Conservation (phyloP, 495 filamentous ascomycete species). For the Astrothelium macrocarpum region DNA sequence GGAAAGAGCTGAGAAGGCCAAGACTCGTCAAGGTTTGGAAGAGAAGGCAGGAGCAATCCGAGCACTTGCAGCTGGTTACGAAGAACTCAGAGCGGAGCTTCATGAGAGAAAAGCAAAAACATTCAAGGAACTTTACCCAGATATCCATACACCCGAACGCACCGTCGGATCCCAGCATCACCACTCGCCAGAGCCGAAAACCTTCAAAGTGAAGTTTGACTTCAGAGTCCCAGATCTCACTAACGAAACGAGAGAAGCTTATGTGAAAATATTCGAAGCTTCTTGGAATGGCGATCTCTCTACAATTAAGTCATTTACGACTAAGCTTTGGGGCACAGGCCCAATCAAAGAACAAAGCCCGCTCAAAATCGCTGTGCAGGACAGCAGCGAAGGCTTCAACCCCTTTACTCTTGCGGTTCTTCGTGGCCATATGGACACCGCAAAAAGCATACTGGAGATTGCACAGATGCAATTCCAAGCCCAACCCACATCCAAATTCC, state of each 20-base stretch:
- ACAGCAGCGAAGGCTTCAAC: constrained; percentile 33
- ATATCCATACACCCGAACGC: constrained; percentile 20
- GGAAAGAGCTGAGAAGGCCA: constrained; percentile 22
- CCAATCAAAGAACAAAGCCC: constrained; percentile 38
- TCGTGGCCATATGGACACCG: constrained; percentile 50
- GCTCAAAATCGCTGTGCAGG: constrained; percentile 50
- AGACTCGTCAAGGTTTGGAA: constrained; percentile 26
- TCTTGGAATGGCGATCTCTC: constrained; percentile 57
- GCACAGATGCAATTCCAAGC: constrained; percentile 53
- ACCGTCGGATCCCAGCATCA: constrained; percentile 6
- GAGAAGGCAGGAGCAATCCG: constrained; percentile 46
- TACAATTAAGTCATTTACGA: constrained; percentile 46
- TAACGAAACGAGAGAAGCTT: constrained; percentile 42
- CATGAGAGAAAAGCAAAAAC: constrained; percentile 51
- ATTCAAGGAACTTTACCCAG: constrained; percentile 53
- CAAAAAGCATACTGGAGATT: constrained; percentile 57
- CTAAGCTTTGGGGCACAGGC: constrained; percentile 33
- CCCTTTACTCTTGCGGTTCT: constrained; percentile 58
- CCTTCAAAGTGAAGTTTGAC: constrained; percentile 40
- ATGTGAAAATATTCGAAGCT: constrained; percentile 52
- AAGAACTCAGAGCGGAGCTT: constrained; percentile 44
- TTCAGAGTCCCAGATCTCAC: constrained; percentile 45
- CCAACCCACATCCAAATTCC: constrained; percentile 30
- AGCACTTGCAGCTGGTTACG: constrained; percentile 39
- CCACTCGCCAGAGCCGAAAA: constrained; percentile 13